phyloP scores from a whole-genome alignment of 2,329 filamentous ascomycete genomes.

The Xylaria sp. region DNA sequence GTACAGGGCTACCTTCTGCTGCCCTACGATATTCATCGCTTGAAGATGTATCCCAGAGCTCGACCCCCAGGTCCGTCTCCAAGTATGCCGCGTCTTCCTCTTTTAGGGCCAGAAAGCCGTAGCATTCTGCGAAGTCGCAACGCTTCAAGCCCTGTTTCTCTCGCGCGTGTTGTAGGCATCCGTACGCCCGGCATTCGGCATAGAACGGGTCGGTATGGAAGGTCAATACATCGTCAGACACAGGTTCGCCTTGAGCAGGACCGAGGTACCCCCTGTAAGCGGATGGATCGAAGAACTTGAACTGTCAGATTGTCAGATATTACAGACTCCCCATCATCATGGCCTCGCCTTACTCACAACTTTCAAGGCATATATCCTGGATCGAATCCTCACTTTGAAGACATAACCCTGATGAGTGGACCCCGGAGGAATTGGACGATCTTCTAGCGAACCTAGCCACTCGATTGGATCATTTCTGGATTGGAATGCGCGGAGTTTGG shows the following conservation, averaged over 20 bases:
- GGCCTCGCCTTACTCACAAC: background rate
- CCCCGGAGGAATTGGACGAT: background rate
- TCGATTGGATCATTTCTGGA: conserved; percentile 3
- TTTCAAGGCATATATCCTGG: conserved; percentile 3
- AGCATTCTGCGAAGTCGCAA: background rate
- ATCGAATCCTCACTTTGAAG: conserved; percentile 5
- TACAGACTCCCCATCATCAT: no score
- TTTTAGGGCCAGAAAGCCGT: background rate
- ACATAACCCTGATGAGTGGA: conserved; percentile 1
- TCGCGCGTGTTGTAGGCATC: background rate
- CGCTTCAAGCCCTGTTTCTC: conserved; percentile 1
- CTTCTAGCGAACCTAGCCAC: background rate
- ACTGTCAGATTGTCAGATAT: background rate
- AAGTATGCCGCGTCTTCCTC: background rate
- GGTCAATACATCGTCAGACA: background rate
- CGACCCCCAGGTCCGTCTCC: background rate
- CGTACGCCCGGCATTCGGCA: conserved; percentile 10
- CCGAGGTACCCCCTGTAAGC: background rate
- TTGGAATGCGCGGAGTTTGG: background rate
- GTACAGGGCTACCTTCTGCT: conserved; percentile 8
- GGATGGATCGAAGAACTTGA: conserved; percentile 7
- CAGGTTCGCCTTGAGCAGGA: background rate
- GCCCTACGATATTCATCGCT: background rate
- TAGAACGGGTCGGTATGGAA: conserved; percentile 12
- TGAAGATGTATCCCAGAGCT: background rate